Evolutionary conservation across 2,329 filamentous ascomycete genomes (phyloP), one percentile per base, ranked within the genome.

Genomic region (Rutstroemia sp.): DNA sequence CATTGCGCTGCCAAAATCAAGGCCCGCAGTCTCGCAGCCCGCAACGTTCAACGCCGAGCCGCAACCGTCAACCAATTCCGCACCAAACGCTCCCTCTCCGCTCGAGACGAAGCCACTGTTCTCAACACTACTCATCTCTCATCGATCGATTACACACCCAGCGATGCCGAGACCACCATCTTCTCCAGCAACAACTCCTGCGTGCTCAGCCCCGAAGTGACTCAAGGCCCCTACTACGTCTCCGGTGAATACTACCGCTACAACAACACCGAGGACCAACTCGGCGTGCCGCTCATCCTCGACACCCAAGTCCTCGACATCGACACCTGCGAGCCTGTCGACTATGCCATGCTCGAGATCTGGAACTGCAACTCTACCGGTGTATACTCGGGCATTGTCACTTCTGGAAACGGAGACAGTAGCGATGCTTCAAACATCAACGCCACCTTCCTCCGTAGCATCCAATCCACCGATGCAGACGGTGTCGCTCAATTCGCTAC

Each of bases 221-320:
- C 74, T 8, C 71, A 79, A 62, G 79, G 79, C 1, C 79, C 79
- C n/a, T 82, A 80, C 70, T 82, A 68, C 51, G 71, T 74, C 27
- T 66, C 64, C 16, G 71, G 72, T 8, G 72, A 74, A 53, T 59
- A 70, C 1, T 70, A 75, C 57, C 71, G 73, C 23, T 61, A 71
- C 46, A 68, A 81, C 61, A 59, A 75, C 47, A 61, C 59, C 5
- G 72, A 75, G 27, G 42, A 19, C 8, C 42, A 46, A 46, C 5
- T 25, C 42, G 42, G 42, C 19, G 42, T 46, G 16, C 42, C 70
- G 14, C 61, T 75, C n/a, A 69, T 68, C 52, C 65, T 74, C 56
- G 71, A 74, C 55, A 69, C 73, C 52, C 71, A 74, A 59, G 59
- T 74, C 42, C 68, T 74, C 39, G 65, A 75, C 61, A 69, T 71